These are phyloP conservation scores for Tolypocladium sp. DNA, from an alignment of 2,329 filamentous ascomycete genomes.

Conservation along the genomic window DNA sequence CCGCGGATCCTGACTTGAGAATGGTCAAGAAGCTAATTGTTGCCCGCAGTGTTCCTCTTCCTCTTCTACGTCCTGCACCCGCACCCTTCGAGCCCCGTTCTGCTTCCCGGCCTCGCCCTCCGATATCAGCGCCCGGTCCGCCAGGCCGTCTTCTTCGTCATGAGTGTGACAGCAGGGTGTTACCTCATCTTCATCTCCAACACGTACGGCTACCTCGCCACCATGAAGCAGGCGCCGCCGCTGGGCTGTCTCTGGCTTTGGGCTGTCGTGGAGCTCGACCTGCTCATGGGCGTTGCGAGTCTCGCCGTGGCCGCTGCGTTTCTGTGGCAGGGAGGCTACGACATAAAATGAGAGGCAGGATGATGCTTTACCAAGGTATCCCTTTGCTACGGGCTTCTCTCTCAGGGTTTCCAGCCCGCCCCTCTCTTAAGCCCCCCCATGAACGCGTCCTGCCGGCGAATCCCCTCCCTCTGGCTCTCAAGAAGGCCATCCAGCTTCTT, in stretches of 20 bases:
- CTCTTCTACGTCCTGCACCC: constrained; percentile 50
- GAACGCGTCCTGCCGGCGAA: constrained; percentile 1
- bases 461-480: not conserved
- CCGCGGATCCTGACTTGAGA: not conserved
- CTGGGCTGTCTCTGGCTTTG: constrained; percentile 88
- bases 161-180: constrained; percentile 56
- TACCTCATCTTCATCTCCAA: constrained; percentile 80
- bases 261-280: constrained; percentile 78
- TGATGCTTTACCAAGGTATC: not conserved
- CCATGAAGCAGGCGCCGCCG: constrained; percentile 88
- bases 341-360: constrained; percentile 17
- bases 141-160: constrained; percentile 53
- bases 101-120: constrained; percentile 40
- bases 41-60: constrained; percentile 39
- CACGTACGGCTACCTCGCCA: constrained; percentile 67
- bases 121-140: constrained; percentile 38
- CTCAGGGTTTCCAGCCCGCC: not conserved
- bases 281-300: constrained; percentile 54
- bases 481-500: constrained; percentile 11
- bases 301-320: constrained; percentile 35
- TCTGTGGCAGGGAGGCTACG: constrained; percentile 40
- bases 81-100: constrained; percentile 35
- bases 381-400: constrained; percentile 1
- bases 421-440: not conserved
- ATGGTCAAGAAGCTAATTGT: not conserved